Evolutionary conservation across 2,329 filamentous ascomycete species (phyloP), one percentile per base, ranked within the genome.

Genomic region (Pseudocercospora cruenta): DNA sequence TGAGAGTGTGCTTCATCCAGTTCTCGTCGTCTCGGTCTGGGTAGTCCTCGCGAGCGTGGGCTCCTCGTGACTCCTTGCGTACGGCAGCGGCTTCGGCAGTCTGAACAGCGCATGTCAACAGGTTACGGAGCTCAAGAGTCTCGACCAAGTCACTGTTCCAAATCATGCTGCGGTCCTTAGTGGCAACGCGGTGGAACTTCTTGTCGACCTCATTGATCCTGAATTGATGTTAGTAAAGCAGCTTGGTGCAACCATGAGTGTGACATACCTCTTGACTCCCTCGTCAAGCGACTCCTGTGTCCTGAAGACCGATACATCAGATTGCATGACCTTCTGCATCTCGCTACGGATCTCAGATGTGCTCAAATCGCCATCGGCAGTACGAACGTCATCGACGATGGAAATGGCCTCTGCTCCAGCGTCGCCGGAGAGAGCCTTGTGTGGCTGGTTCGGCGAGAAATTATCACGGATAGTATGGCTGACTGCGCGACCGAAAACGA

Each of bases 1-100:
- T 93, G 68, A 99, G 87, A 54, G 93, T 96, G 87, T 99, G 95
- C 90, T 98, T 98, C 94, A 97, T 97, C 94, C 94, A 98, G 81
- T 96, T 91, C 81, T 90, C 86, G 79, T 99, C 95, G 78, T 98
- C 92, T 84, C 95, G 91, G 19, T 98, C 94, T 65, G 94, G 94
- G 87, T 81, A 98, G 80, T 99, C 95, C 85, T 99, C 95, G 73
- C 95, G 91, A 72, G 95, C 95, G 82, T 99, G 95, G 24, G 95
- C 95, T 79, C 95, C 95, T 83, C 95, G 92, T 64, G 93, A 97
- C 83, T 99, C 95, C 87, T 97, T 97, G 78, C 95, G 90, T 83
- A 94, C 94, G 66, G 93, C 92, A 69, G 95, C 95, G 33, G 93
- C 88, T 74, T 90, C 87, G 69, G 95, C 95, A 60, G 95, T 98